Percentiles rank a stretch among this genome's conserved stretches.
Evolutionary conservation across 306 rosid species (phyloP).

Genomic region (Cucurbita ficifolia): DNA sequence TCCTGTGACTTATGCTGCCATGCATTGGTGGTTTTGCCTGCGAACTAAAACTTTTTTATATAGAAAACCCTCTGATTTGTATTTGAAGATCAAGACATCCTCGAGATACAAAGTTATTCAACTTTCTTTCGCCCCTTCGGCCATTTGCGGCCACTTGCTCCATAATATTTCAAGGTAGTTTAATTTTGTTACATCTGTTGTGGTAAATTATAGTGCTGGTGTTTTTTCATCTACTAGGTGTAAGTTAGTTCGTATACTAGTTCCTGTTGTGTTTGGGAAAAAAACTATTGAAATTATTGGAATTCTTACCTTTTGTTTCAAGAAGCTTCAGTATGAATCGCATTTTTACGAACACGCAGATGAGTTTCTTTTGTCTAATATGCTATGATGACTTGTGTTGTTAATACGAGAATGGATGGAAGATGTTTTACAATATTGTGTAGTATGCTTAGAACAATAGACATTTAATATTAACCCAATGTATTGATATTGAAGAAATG

Average conservation of each 20-base stretch:
- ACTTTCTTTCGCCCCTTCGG: background rate
- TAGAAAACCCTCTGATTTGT: background rate
- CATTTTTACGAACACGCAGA: background rate
- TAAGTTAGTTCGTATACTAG: background rate
- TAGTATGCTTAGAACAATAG: too few relatives aligned
- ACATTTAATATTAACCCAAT: too few relatives aligned
- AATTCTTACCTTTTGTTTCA: background rate
- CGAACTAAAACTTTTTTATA: background rate
- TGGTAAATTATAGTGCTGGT: background rate
- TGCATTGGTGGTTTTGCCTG: background rate
- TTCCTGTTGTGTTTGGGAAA: background rate
- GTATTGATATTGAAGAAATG: too few relatives aligned
- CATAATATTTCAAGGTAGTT: background rate
- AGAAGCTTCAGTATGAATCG: background rate
- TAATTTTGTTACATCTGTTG: background rate
- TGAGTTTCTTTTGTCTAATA: too few relatives aligned
- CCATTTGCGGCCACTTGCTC: background rate
- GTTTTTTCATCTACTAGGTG: background rate
- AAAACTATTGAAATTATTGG: background rate
- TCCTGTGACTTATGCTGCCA: conserved; percentile 1
- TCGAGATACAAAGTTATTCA: background rate
- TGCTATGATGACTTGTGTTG: too few relatives aligned
- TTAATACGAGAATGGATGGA: too few relatives aligned
- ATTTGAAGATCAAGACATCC: background rate
- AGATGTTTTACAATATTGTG: too few relatives aligned